Conservation (phyloP, 2,329 filamentous ascomycete genomes). For the Colletotrichum aenigma region DNA sequence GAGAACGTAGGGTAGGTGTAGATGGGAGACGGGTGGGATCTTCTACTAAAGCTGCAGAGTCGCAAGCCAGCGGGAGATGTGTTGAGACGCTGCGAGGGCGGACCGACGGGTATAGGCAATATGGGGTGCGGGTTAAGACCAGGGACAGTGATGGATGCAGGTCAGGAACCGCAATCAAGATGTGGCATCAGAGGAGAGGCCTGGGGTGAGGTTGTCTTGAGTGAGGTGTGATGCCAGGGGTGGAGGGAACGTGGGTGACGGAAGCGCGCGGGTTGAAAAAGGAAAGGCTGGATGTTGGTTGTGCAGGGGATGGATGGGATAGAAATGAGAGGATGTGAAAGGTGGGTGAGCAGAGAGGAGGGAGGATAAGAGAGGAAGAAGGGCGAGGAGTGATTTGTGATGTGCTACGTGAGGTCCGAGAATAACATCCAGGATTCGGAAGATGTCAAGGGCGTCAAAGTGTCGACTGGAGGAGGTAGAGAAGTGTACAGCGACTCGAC, state of each 20-base stretch:
- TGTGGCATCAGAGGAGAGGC: slow-evolving; percentile 16
- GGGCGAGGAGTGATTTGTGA: background rate
- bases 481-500: background rate
- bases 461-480: background rate
- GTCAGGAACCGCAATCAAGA: slow-evolving; percentile 14
- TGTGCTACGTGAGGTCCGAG: slow-evolving; percentile 18
- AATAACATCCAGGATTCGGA: slow-evolving; percentile 16
- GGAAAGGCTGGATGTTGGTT: slow-evolving; percentile 12
- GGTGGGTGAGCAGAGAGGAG: background rate
- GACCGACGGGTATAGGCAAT: slow-evolving; percentile 16
- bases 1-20: background rate
- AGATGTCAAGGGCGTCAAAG: background rate
- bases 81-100: background rate
- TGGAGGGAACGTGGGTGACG: slow-evolving; percentile 14
- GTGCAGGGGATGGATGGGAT: background rate
- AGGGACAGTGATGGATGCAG: slow-evolving; percentile 12
- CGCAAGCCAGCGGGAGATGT: background rate
- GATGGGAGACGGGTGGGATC: background rate
- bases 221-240: background rate
- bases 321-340: background rate
- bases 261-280: slow-evolving; percentile 11
- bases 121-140: slow-evolving; percentile 10
- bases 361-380: background rate
- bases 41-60: slow-evolving; percentile 12
- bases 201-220: background rate